A percentile compares a stretch with the other conserved stretches of the same genome.
Evolutionary conservation across 129 eudicot species (phyloP).

Genomic region (Saussurea involucrata): DNA sequence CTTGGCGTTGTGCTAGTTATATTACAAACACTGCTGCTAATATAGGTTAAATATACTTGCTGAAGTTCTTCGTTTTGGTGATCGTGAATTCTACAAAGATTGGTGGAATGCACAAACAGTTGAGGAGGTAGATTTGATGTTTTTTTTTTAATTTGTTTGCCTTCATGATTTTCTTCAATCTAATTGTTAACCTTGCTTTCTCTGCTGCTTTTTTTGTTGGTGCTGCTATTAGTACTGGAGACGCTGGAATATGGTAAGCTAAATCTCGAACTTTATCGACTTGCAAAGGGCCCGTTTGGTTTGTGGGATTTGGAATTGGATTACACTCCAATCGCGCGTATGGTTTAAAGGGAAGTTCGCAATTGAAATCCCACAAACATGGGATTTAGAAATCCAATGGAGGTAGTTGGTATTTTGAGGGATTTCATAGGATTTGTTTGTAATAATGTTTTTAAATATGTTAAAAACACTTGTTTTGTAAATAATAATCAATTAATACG

Average conservation of each 20-base stretch:
- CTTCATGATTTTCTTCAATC: conserved; percentile 10
- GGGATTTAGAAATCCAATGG: no score
- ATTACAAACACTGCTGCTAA: conserved; percentile 27
- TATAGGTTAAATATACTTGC: conserved; percentile 89
- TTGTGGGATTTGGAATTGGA: no score
- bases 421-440: no score
- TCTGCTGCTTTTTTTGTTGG: conserved; percentile 13
- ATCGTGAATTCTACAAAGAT: conserved; percentile 86
- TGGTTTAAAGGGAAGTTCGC: no score
- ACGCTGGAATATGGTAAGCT: conserved; percentile 88
- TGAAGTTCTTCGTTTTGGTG: conserved; percentile 84
- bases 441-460: no score
- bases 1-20: conserved; percentile 9
- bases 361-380: no score
- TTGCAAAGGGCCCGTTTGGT: not conserved
- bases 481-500: no score
- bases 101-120: conserved; percentile 92
- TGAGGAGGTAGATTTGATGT: conserved; percentile 54
- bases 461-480: no score
- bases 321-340: no score
- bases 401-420: no score
- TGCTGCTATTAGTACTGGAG: conserved; percentile 78
- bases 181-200: not conserved
- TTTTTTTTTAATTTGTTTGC: conserved; percentile 8
- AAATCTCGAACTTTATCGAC: not conserved